Evolutionary conservation across 2,329 filamentous ascomycete genomes (phyloP).

Genomic region (Bipolaris cookei): DNA sequence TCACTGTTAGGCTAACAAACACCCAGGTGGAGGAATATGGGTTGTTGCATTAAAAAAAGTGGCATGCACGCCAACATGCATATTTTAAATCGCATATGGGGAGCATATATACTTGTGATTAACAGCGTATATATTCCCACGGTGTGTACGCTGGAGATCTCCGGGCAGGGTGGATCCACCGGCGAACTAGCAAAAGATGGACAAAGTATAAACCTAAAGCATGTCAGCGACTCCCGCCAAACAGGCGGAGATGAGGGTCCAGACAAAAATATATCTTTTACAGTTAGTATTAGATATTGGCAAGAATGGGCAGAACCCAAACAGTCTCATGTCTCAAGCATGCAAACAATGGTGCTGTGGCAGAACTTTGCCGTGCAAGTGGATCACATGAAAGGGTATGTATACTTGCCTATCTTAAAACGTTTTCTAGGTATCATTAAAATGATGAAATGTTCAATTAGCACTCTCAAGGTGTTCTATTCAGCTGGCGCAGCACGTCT

Average conservation of each 20-base stretch:
- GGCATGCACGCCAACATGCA: no score
- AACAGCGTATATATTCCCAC: no score
- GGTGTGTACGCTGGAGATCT: no score
- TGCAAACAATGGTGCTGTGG: constrained; percentile 20
- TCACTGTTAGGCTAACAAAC: no score
- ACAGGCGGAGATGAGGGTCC: background rate
- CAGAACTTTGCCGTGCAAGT: constrained; percentile 38
- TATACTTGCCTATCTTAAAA: background rate
- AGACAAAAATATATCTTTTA: background rate
- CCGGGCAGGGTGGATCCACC: background rate
- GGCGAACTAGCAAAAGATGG: background rate
- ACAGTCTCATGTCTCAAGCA: constrained; percentile 26
- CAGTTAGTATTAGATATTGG: background rate
- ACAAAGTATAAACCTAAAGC: background rate
- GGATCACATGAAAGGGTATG: constrained; percentile 32
- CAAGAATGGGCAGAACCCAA: background rate
- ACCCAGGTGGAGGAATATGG: no score
- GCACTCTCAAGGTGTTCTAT: constrained; percentile 36
- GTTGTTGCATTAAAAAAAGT: no score
- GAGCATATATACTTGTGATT: no score
- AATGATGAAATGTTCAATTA: constrained; percentile 16
- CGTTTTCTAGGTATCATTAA: background rate
- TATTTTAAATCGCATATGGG: no score
- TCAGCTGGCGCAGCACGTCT: constrained; percentile 22
- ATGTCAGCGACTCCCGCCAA: background rate